Evolutionary conservation across 306 rosid genomes (phyloP).

Genomic region (Trichosanthes truncata): DNA sequence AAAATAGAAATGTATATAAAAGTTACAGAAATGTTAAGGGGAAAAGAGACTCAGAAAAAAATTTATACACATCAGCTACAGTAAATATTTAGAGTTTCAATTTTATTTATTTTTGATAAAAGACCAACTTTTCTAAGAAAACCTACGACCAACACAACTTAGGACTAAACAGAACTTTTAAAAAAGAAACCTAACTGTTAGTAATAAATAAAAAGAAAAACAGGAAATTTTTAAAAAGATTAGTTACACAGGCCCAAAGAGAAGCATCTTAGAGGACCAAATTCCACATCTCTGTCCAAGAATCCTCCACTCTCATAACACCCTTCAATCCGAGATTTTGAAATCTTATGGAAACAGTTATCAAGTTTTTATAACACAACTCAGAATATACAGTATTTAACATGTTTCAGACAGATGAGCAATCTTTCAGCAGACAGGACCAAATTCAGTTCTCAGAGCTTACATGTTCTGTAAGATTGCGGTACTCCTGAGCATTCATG

Average conservation of each 20-base stretch:
- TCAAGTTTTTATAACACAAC: background rate
- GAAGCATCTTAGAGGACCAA: background rate
- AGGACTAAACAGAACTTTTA: background rate
- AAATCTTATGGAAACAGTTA: background rate
- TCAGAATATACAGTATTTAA: background rate
- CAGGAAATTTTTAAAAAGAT: background rate
- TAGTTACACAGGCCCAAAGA: background rate
- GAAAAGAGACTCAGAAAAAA: background rate
- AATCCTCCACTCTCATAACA: background rate
- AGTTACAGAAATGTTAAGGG: background rate
- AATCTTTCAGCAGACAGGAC: background rate
- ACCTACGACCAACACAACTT: background rate
- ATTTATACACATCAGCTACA: background rate
- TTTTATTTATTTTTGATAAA: background rate
- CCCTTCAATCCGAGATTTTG: background rate
- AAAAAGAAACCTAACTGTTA: background rate
- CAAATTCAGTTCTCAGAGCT: slow-evolving; percentile 21
- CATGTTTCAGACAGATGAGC: background rate
- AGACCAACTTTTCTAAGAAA: background rate
- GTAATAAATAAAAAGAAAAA: background rate
- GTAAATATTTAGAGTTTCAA: background rate
- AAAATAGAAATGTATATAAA: slow-evolving; percentile 5
- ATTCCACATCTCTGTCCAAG: background rate
- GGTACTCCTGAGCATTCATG: slow-evolving; percentile 69
- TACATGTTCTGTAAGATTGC: slow-evolving; percentile 77